Percentiles rank a stretch among this genome's conserved stretches.
phyloP scores from a whole-genome alignment of 768 basidiomycete genomes.

The Leucocoprinus birnbaumii region DNA sequence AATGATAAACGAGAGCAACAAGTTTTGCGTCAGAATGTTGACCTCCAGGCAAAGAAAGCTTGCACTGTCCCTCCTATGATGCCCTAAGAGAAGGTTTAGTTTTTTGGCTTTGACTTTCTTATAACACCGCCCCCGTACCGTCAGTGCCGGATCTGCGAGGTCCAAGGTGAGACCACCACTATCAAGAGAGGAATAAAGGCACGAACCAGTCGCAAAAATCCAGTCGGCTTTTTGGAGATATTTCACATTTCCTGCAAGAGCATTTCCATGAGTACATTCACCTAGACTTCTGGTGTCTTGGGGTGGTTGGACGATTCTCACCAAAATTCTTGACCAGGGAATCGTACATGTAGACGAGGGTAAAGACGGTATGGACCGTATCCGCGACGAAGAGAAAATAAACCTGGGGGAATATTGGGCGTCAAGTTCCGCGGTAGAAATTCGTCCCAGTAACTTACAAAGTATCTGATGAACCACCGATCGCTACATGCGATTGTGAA shows the following conservation, averaged over 20 bases:
- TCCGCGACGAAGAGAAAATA: slow-evolving; percentile 43
- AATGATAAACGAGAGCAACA: slow-evolving; percentile 8
- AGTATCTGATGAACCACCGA: slow-evolving; percentile 39
- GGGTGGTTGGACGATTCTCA: slow-evolving; percentile 16
- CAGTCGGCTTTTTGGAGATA: slow-evolving; percentile 20
- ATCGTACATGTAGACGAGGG: slow-evolving; percentile 42
- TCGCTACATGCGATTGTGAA: slow-evolving; percentile 31
- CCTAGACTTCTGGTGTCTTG: background rate
- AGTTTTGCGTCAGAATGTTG: slow-evolving; percentile 14
- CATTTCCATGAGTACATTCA: background rate
- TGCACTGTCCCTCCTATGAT: slow-evolving; percentile 16
- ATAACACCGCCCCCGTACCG: slow-evolving; percentile 4
- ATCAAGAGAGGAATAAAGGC: background rate
- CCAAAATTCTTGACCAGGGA: slow-evolving; percentile 47
- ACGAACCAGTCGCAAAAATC: slow-evolving; percentile 36
- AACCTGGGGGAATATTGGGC: slow-evolving; percentile 28
- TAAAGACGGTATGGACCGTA: slow-evolving; percentile 44
- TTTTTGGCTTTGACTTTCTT: background rate
- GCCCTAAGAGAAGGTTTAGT: slow-evolving; percentile 9
- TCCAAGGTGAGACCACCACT: background rate
- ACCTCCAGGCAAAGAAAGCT: slow-evolving; percentile 17
- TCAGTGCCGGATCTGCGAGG: slow-evolving; percentile 14
- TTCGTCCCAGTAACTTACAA: slow-evolving; percentile 28
- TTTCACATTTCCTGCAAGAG: slow-evolving; percentile 14
- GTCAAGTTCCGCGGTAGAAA: too few relatives aligned